Base-by-base conservation (phyloP, 495 filamentous ascomycete species). In the Usnea hakonensis region DNA sequence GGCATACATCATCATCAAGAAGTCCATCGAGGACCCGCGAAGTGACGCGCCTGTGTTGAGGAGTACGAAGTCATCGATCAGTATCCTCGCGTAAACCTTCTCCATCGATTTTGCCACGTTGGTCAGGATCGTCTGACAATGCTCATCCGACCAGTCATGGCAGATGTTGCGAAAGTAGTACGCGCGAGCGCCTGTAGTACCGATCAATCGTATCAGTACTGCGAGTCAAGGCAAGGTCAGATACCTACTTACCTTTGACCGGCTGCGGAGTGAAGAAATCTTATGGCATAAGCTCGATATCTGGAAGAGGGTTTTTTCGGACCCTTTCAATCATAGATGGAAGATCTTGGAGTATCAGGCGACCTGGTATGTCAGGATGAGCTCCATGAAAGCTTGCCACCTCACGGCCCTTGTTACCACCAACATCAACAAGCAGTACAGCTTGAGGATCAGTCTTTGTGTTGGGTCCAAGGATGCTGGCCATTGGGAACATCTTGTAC, bases 271-370 rank as follows among this genome's bases (percentile, higher is more conserved):
- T 72, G 57, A 77, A 77, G 62, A 81, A 78, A 55, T 81, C 73
- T 61, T 79, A 72, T 17, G 69, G 65, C 67, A 70, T 60, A 26
- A 63, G 62, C 50, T 76, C 74, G 40, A 75, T 68, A 28, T 68
- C 70, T 28, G 65, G 56, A 37, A 69, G 64, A 6, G 76, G 64
- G 9, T 65, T 59, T 21, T 67, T 56, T 6, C 74, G 67, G 5
- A 65, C 58, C 38, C 66, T 65, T 17, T 72, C 69, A 36, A 80
- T 63, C 1, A 77, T 73, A 26, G 72, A 53, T 7, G 74, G 70
- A 3, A 77, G 71, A 65, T 84, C 82, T 64, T 84, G 79, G 5
- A 85, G 61, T 10, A 85, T 65, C n/a, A 82, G 69, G 17, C 71
- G 70, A 0, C 78, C 79, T 5, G 74, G 67, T 1, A 76, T 53